phyloP scores from a whole-genome alignment of 768 basidiomycete species.

The Boletus rex-veris region DNA sequence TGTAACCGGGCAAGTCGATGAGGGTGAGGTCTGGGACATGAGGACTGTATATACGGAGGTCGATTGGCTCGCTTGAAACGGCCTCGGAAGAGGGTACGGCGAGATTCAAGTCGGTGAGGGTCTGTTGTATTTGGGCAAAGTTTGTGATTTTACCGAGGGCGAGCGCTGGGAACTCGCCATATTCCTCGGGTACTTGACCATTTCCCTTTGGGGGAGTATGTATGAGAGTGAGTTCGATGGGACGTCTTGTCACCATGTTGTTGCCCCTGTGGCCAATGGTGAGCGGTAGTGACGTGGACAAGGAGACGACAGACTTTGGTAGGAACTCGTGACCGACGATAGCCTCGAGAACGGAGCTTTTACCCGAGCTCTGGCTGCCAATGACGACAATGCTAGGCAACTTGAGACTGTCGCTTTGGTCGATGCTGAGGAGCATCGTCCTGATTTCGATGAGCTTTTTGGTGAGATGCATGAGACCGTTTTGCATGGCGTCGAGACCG shows the following conservation, averaged over 20 bases:
- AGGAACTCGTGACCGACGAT: conserved; percentile 98
- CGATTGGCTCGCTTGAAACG: conserved; percentile 93
- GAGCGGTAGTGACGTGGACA: neutral
- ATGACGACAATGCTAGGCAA: conserved; percentile 98
- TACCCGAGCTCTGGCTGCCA: conserved; percentile 97
- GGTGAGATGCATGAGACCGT: conserved; percentile 91
- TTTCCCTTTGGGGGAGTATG: conserved; percentile 68
- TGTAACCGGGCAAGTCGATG: conserved; percentile 96
- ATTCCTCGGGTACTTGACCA: conserved; percentile 62
- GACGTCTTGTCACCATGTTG: conserved; percentile 98
- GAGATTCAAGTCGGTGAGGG: conserved; percentile 90
- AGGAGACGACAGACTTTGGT: conserved; percentile 74
- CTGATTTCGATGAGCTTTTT: conserved; percentile 95
- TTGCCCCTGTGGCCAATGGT: conserved; percentile 62
- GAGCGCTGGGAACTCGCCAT: conserved; percentile 91
- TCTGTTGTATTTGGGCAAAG: conserved; percentile 89
- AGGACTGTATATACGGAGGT: conserved; percentile 94
- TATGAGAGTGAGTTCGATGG: conserved; percentile 95
- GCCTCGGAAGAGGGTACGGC: conserved; percentile 88
- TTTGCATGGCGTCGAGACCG: conserved; percentile 50
- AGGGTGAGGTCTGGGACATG: conserved; percentile 96
- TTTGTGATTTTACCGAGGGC: conserved; percentile 87
- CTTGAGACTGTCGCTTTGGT: conserved; percentile 91
- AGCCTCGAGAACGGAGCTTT: conserved; percentile 95
- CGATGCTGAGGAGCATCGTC: conserved; percentile 90